Percentiles rank a stretch among this genome's conserved stretches.
phyloP scores from a whole-genome alignment of 441 rosid species.

The Syzygium malaccense region DNA sequence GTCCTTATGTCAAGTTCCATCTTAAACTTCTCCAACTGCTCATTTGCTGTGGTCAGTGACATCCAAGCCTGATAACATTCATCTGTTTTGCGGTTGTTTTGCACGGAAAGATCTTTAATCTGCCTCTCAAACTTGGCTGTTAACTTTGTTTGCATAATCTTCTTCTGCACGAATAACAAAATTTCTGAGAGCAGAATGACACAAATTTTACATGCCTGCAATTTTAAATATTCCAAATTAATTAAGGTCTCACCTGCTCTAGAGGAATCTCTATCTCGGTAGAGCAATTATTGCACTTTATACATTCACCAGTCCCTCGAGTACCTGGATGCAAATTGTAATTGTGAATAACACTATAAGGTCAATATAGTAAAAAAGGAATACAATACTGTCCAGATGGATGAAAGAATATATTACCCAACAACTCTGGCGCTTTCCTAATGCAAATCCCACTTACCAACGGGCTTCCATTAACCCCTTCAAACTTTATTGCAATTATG shows the following conservation, averaged over 20 bases:
- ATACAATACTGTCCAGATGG: neutral
- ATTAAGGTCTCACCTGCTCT: conserved; percentile 45
- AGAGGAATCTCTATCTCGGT: conserved; percentile 66
- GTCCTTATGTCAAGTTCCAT: conserved; percentile 83
- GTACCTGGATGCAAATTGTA: conserved; percentile 28
- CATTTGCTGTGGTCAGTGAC: conserved; percentile 75
- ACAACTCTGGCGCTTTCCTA: conserved; percentile 49
- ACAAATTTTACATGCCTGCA: neutral
- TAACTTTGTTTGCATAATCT: conserved; percentile 61
- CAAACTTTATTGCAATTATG: conserved; percentile 47
- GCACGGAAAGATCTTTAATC: conserved; percentile 60
- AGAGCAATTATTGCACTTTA: conserved; percentile 64
- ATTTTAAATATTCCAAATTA: neutral
- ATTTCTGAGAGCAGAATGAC: conserved; percentile 7
- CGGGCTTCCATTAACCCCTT: conserved; percentile 70
- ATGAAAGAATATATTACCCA: conserved; percentile 31
- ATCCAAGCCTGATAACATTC: conserved; percentile 98
- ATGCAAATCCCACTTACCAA: conserved; percentile 69
- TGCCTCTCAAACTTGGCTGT: conserved; percentile 73
- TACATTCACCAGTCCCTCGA: conserved; percentile 35
- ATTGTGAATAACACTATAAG: neutral
- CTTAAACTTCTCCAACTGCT: conserved; percentile 69
- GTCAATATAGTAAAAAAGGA: neutral
- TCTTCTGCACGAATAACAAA: conserved; percentile 45
- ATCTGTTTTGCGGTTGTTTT: conserved; percentile 57